phyloP scores from a whole-genome alignment of 2,329 filamentous ascomycete genomes.

The Fusarium hainanense region DNA sequence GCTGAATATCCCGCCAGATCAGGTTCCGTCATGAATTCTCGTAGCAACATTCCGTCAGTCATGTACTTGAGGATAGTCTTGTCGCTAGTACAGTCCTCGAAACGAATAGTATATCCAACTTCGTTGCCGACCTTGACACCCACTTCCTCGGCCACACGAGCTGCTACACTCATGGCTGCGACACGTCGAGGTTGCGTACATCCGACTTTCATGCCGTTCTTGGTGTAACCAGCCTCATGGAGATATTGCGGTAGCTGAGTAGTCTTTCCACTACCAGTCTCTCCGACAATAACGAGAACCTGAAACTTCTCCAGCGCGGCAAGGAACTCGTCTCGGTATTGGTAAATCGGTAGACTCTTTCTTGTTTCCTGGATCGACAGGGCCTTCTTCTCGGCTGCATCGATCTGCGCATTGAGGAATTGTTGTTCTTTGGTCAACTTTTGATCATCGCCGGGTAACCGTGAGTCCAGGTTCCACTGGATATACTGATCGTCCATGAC shows the following conservation, averaged over 20 bases:
- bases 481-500: constrained; percentile 94
- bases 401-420: constrained; percentile 81
- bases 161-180: constrained; percentile 96
- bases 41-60: constrained; percentile 95
- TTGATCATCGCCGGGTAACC: constrained; percentile 76
- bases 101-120: constrained; percentile 94
- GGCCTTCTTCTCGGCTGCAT: constrained; percentile 89
- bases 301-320: constrained; percentile 88
- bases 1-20: constrained; percentile 84
- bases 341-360: constrained; percentile 89
- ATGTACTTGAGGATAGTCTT: constrained; percentile 95
- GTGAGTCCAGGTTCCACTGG: constrained; percentile 82
- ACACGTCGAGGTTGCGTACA: constrained; percentile 96
- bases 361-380: constrained; percentile 90
- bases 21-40: constrained; percentile 90
- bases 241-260: constrained; percentile 96
- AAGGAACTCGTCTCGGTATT: constrained; percentile 86
- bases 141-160: constrained; percentile 94
- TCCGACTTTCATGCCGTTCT: constrained; percentile 84
- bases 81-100: constrained; percentile 90
- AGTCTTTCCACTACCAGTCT: constrained; percentile 95
- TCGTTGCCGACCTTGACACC: constrained; percentile 90
- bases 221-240: constrained; percentile 89
- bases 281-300: constrained; percentile 90
- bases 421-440: constrained; percentile 81